phyloP scores from a whole-genome alignment of 208 protist species.

The Crithidia expoeki region DNA sequence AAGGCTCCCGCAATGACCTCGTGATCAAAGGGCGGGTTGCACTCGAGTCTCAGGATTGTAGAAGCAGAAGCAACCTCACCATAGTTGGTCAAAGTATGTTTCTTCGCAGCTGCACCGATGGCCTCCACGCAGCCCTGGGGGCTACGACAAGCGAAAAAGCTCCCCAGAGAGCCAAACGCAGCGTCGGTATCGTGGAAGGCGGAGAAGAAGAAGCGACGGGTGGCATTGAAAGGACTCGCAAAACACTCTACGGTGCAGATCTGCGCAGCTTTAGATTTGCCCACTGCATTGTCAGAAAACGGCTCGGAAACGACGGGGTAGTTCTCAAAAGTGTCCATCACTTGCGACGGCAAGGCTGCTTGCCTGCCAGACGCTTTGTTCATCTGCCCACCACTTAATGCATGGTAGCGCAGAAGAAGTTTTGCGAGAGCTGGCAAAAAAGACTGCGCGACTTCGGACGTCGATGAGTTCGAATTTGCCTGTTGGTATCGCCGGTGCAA shows the following conservation, averaged over 20 bases:
- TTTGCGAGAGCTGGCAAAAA: slow-evolving; percentile 33
- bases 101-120: neutral
- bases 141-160: slow-evolving; percentile 37
- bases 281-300: neutral
- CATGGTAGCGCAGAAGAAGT: slow-evolving; percentile 48
- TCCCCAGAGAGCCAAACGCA: slow-evolving; percentile 48
- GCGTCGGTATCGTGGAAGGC: slow-evolving; percentile 46
- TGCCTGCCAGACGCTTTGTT: slow-evolving; percentile 47
- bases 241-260: slow-evolving; percentile 42
- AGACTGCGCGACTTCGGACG: neutral
- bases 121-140: slow-evolving; percentile 12
- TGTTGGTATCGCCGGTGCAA: slow-evolving; percentile 13
- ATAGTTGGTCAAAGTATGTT: neutral
- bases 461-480: neutral
- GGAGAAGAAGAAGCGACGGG: slow-evolving; percentile 41
- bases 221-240: slow-evolving; percentile 52
- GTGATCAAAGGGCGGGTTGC: slow-evolving; percentile 53
- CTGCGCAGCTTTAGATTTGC: neutral
- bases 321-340: slow-evolving; percentile 34
- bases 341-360: slow-evolving; percentile 32
- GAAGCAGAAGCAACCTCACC: neutral
- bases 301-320: neutral
- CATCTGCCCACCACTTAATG: slow-evolving; percentile 30
- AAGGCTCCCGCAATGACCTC: slow-evolving; percentile 44
- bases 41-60: slow-evolving; percentile 30